Base-by-base conservation (phyloP, 2,329 filamentous ascomycete genomes). In the Cadophora gregata region DNA sequence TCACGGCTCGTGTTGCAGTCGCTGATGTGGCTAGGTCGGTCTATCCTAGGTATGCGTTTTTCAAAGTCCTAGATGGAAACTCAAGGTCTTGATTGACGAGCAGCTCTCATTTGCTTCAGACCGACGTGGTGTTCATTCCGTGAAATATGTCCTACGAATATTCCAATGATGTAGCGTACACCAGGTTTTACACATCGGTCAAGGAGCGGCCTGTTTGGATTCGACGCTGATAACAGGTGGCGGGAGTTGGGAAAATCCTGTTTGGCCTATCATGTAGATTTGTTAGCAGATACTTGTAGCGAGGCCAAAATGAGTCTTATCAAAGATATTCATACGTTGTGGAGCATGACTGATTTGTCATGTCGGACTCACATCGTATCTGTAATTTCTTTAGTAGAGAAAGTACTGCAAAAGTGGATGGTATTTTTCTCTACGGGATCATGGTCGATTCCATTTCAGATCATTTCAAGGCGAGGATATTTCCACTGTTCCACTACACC, bases 81-180 rank as follows among this genome's bases (percentile, higher is more conserved):
- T 81, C 10, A 72, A 62, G n/a, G 72, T 80, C 25, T 65, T 73
- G n/a, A 75, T 80, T 61, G 73, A 74, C 5, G 74, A 74, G 7
- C 75, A 77, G 12, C 62, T 12, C 59, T 80, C n/a, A 74, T 47
- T 56, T 73, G 5, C 38, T 72, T 29, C 75, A 71, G 47, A 79
- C 79, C 1, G 79, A 80, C 67, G 79, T 80, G 8, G 76, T 78
- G 7, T 81, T 81, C 63, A 75, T 81, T 31, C 79, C 79, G 1
- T 71, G 65, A 16, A 72, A 73, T 21, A 77, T 74, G 0, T 65
- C 67, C 5, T 80, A 78, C 56, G 76, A 69, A 38, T 80, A 80
- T 63, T 80, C 75, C 69, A 75, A 71, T 31, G 65, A 71, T n/a
- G 72, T 72, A 10, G 69, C 60, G 14, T 74, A 69, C 51, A 71